Evolutionary conservation across 371 early-diverging fungal species (phyloP), one percentile per base, ranked within the genome.

Genomic region (Mucor lusitanicus): DNA sequence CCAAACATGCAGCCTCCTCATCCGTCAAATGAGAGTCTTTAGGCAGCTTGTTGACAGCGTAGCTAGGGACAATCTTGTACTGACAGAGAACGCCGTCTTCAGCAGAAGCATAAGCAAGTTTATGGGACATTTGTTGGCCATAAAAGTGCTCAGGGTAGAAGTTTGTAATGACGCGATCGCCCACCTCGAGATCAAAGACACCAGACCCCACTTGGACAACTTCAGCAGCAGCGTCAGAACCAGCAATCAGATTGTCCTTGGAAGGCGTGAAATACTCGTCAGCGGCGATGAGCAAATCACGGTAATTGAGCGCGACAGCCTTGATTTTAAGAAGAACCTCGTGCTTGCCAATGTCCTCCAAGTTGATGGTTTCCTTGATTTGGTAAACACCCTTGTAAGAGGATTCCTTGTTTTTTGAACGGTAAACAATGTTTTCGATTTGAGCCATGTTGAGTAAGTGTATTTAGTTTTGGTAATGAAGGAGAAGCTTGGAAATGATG

Each of bases 281-380:
- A 6, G 30, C 6, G 30, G 59, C 21, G 15, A 74, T 71, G 1
- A 32, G 21, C 15, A 67, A 42, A 35, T 74, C 74, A 40, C 71
- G 71, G 40, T 62, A 69, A 15, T 74, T 74, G 62, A 74, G 68
- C 33, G 74, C 25, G 12, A 74, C 74, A 1, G 68, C 44, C 21
- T 67, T 67, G 32, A 74, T 67, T 15, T 71, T 70, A 6, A 74
- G 21, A 17, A 71, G 30, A 4, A 71, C 64, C 48, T 63, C 60
- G 23, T 56, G 48, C 4, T 64, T 59, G 5, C 46, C 64, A 39
- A 65, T 13, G 0, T 53, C 59, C 33, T 44, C 3, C 4, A n/a
- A 19, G 6, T 44, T 17, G 17, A 42, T 42, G 7, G 17, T 42
- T n/a, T 42, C 44, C 7, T 42, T 42, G 6, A 42, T n/a, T 7